A percentile compares a stretch with the other conserved stretches of the same genome.
These are phyloP conservation scores for Chrysoporthe puriensis DNA, from an alignment of 2,329 filamentous ascomycete species.

Conservation along the genomic window DNA sequence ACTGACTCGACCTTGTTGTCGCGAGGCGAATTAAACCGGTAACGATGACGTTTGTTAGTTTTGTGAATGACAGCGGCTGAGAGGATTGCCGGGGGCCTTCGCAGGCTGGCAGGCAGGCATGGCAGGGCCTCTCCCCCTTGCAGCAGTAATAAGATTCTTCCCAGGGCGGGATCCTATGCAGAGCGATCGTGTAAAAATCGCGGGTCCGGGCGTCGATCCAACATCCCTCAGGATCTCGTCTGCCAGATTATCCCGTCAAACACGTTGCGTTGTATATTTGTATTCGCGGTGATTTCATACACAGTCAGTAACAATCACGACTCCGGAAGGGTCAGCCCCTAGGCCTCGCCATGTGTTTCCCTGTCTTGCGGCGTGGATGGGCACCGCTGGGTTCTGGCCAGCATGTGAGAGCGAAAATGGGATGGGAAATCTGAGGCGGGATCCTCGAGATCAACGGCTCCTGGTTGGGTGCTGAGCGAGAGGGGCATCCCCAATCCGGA, in stretches of 20 bases:
- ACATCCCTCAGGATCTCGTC: too few species aligned
- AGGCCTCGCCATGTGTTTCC: not conserved
- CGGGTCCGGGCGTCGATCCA: too few species aligned
- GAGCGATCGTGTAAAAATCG: not conserved
- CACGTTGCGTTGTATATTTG: not conserved
- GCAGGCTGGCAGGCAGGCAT: not conserved
- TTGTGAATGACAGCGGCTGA: not conserved
- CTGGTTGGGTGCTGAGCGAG: slow-evolving; percentile 8
- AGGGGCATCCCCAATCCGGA: not conserved
- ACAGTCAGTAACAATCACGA: not conserved
- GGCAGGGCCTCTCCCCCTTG: not conserved
- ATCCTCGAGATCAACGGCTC: not conserved
- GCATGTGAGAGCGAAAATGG: not conserved
- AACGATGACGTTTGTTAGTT: slow-evolving; percentile 4
- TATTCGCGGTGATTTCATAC: not conserved
- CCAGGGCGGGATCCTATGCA: not conserved
- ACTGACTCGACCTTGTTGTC: not conserved
- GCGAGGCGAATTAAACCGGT: not conserved
- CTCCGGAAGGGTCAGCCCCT: not conserved
- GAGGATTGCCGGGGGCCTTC: not conserved
- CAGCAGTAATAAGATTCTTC: not conserved
- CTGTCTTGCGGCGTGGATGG: too few species aligned
- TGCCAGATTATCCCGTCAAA: not conserved
- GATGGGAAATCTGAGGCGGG: not conserved
- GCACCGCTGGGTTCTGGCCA: not conserved